A percentile compares a stretch with the other conserved stretches of the same genome.
phyloP scores from a whole-genome alignment of 1,139 yeast genomes.

The Pichiaceae sp. region DNA sequence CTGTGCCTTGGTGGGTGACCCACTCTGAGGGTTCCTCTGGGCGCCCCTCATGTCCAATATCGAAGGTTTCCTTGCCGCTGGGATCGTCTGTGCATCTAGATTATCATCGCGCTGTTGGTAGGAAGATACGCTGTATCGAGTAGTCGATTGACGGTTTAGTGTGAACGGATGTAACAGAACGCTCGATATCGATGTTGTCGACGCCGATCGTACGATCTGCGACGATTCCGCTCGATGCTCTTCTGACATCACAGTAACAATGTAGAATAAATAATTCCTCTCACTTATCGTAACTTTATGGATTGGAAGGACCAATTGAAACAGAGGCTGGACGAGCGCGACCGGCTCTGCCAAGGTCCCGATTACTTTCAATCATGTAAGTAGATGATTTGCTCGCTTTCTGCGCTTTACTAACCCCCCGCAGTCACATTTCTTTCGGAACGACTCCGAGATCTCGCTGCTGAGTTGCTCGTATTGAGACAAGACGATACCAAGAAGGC shows the following conservation, averaged over 20 bases:
- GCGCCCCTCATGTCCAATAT: no score
- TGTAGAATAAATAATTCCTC: no score
- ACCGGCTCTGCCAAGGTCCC: not conserved
- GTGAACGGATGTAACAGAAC: conserved; percentile 1
- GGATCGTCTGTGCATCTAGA: not conserved
- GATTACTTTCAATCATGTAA: not conserved
- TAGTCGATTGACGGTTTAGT: not conserved
- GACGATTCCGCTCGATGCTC: not conserved
- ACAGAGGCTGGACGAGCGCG: not conserved
- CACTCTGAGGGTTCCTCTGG: no score
- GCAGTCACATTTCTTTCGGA: conserved; percentile 6
- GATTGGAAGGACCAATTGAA: not conserved
- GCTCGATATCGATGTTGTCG: not conserved
- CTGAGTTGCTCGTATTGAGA: conserved; percentile 7
- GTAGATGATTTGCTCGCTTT: not conserved
- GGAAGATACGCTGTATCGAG: conserved; percentile 2
- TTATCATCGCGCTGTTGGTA: conserved; percentile 3
- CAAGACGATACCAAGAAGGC: not conserved
- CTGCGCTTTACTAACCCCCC: conserved; percentile 3
- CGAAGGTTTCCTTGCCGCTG: no score
- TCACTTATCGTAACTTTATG: no score
- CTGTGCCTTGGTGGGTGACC: no score
- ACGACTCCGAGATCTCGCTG: conserved; percentile 7
- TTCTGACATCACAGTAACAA: not conserved
- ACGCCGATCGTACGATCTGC: conserved; percentile 1